Evolutionary conservation across 306 rosid genomes (phyloP).

Genomic region (Arachis stenosperma): DNA sequence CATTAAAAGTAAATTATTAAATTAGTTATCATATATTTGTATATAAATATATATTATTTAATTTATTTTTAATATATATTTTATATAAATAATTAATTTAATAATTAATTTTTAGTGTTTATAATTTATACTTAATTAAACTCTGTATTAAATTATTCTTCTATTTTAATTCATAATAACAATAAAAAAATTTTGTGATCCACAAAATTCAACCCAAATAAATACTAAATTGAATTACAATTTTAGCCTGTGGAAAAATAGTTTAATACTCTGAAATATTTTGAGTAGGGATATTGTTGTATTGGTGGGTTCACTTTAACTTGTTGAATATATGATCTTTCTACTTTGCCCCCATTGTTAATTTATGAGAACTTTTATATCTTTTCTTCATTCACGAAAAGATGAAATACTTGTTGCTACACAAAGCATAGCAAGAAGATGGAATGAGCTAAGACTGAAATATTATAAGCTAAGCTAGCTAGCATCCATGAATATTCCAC

Average conservation of each 20-base stretch:
- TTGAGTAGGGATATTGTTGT: background rate
- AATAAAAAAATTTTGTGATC: too few relatives aligned
- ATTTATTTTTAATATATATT: too few relatives aligned
- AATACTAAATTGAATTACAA: too few relatives aligned
- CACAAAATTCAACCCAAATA: too few relatives aligned
- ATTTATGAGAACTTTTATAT: background rate
- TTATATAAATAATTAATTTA: too few relatives aligned
- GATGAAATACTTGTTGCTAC: conserved; percentile 38
- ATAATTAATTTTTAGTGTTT: too few relatives aligned
- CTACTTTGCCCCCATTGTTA: conserved; percentile 4
- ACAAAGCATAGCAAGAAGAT: conserved; percentile 38
- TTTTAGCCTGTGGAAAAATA: too few relatives aligned
- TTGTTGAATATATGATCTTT: conserved; percentile 15
- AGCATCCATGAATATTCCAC: conserved; percentile 51
- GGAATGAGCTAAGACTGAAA: conserved; percentile 3
- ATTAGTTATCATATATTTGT: too few relatives aligned
- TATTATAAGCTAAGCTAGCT: background rate
- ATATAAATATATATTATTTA: too few relatives aligned
- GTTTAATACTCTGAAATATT: background rate
- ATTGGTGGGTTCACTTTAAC: conserved; percentile 8
- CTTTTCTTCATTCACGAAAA: conserved; percentile 35
- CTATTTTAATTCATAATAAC: too few relatives aligned
- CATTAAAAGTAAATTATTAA: too few relatives aligned
- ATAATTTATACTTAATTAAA: background rate
- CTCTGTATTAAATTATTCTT: too few relatives aligned